Evolutionary conservation across 306 rosid genomes (phyloP).

Genomic region (Quercus engelmannii): DNA sequence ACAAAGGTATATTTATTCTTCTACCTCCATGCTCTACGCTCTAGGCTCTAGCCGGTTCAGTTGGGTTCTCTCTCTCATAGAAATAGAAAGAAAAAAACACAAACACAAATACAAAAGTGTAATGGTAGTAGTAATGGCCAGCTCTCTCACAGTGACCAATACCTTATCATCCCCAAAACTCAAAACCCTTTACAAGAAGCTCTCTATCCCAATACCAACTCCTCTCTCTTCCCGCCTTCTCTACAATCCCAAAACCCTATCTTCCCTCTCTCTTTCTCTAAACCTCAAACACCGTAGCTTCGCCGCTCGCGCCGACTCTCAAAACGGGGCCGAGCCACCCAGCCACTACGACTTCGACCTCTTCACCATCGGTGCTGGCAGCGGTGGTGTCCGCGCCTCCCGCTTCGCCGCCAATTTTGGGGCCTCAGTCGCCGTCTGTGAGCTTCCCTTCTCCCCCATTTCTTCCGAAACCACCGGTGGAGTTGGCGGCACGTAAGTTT

Average conservation of each 20-base stretch:
- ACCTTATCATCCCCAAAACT: constrained; percentile 34
- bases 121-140: constrained; percentile 28
- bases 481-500: constrained; percentile 90
- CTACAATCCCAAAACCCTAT: constrained; percentile 23
- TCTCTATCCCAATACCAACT: not conserved
- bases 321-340: constrained; percentile 42
- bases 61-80: too few relatives aligned
- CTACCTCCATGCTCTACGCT: too few relatives aligned
- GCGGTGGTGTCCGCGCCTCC: constrained; percentile 94
- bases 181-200: constrained; percentile 33
- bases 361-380: constrained; percentile 91
- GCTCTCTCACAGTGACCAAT: constrained; percentile 23
- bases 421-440: constrained; percentile 79
- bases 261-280: constrained; percentile 5
- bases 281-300: constrained; percentile 21
- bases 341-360: constrained; percentile 78
- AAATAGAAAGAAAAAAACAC: too few relatives aligned
- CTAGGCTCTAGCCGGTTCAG: too few relatives aligned
- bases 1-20: too few relatives aligned
- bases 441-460: constrained; percentile 88
- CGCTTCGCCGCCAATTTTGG: constrained; percentile 76
- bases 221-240: constrained; percentile 18
- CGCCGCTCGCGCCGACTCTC: constrained; percentile 43
- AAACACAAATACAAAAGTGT: too few relatives aligned
- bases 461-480: constrained; percentile 89